Conservation (phyloP, 78 protist species). For the Fonticula alba region DNA sequence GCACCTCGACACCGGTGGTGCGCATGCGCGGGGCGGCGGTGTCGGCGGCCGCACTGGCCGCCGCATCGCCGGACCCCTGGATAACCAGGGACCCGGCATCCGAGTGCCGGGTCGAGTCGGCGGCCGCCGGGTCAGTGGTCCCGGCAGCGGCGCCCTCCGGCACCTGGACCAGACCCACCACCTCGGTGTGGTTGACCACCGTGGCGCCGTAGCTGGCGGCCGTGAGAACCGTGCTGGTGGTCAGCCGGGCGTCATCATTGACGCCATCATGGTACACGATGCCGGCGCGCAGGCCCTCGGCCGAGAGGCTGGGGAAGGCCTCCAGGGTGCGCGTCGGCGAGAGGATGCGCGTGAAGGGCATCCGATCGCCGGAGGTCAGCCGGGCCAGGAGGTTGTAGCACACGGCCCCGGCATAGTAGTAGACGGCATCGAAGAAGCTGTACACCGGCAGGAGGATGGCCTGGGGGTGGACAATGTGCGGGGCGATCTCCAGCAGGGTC, state of each 20-base stretch:
- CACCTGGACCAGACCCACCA: slow-evolving; percentile 5
- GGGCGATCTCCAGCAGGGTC: slow-evolving; percentile 42
- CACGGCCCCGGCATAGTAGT: slow-evolving; percentile 46
- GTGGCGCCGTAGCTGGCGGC: slow-evolving; percentile 66
- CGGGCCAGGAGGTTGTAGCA: slow-evolving; percentile 64
- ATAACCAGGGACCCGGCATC: no score
- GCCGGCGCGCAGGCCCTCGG: slow-evolving; percentile 22
- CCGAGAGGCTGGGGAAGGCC: slow-evolving; percentile 33
- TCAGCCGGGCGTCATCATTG: slow-evolving; percentile 70
- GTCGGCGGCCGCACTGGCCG: no score
- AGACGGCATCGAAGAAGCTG: slow-evolving; percentile 8
- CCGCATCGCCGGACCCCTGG: no score
- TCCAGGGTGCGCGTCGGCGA: no score
- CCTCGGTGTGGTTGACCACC: slow-evolving; percentile 54
- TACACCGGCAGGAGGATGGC: slow-evolving; percentile 74
- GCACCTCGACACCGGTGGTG: no score
- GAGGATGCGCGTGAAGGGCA: not conserved
- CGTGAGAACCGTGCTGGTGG: slow-evolving; percentile 57
- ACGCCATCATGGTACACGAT: slow-evolving; percentile 61
- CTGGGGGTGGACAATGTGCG: slow-evolving; percentile 54
- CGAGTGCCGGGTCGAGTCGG: no score
- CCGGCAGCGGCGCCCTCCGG: no score
- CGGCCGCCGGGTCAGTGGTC: no score
- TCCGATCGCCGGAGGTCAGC: not conserved
- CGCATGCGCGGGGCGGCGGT: no score